These are phyloP conservation scores for Fusarium sp. DNA, from an alignment of 2,329 filamentous ascomycete genomes.

Conservation along the genomic window DNA sequence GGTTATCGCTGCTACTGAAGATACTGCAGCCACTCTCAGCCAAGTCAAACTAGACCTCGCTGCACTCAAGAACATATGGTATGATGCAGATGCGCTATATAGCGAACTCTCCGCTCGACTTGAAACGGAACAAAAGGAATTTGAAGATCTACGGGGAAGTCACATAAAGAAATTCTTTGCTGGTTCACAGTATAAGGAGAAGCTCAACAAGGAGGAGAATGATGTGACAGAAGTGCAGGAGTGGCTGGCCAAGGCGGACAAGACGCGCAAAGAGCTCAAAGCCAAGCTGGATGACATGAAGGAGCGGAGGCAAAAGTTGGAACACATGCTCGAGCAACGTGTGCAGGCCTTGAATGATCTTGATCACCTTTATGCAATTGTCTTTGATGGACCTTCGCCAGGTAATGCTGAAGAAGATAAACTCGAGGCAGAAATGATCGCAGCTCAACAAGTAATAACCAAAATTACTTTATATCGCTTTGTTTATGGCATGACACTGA, in stretches of 20 bases:
- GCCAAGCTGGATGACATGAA: background rate
- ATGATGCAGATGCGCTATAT: background rate
- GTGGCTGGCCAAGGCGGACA: background rate
- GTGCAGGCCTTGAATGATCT: background rate
- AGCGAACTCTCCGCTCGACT: background rate
- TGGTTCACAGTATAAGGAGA: background rate
- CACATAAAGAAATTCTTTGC: background rate
- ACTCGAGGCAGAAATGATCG: background rate
- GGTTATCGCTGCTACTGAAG: background rate
- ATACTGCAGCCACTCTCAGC: background rate
- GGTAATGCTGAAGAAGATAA: background rate
- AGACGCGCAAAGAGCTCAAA: background rate
- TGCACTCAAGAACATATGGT: background rate
- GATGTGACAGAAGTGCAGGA: background rate
- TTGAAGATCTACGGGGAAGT: background rate
- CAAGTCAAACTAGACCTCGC: background rate
- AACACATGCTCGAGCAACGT: background rate
- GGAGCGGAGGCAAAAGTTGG: background rate
- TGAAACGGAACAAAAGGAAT: background rate
- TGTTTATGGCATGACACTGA: background rate
- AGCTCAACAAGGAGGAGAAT: background rate
- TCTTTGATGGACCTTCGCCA: background rate
- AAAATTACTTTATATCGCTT: accelerated
- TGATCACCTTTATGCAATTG: background rate
- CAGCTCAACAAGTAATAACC: background rate